Evolutionary conservation across 495 filamentous ascomycete genomes (phyloP).

Genomic region (Penicillium chermesinum): DNA sequence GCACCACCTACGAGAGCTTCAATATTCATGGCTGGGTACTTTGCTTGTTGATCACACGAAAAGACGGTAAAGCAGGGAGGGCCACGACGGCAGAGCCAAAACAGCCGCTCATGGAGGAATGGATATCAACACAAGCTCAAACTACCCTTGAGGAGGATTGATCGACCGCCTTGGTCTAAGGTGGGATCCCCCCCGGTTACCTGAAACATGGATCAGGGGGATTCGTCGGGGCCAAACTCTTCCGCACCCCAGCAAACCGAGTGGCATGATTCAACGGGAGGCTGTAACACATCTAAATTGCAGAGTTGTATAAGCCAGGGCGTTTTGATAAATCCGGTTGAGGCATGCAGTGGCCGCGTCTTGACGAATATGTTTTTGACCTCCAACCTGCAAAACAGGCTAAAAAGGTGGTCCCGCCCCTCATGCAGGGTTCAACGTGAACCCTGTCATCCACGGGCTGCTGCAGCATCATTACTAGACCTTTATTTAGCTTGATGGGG

Average conservation of each 20-base stretch:
- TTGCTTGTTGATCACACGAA: conserved; percentile 82
- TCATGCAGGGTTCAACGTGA: not conserved
- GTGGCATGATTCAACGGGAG: conserved; percentile 10
- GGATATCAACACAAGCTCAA: conserved; percentile 69
- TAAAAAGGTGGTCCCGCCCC: too few species aligned
- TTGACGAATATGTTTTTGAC: too few species aligned
- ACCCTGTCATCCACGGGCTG: conserved; percentile 5
- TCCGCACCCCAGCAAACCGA: conserved; percentile 7
- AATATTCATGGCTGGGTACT: conserved; percentile 88
- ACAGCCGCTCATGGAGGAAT: conserved; percentile 87
- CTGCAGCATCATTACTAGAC: too few species aligned
- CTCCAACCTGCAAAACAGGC: too few species aligned
- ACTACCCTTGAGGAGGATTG: conserved; percentile 43
- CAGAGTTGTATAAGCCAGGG: conserved; percentile 6
- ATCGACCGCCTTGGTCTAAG: conserved; percentile 1
- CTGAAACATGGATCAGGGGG: conserved; percentile 1
- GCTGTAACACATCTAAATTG: conserved; percentile 18
- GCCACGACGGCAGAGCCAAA: conserved; percentile 33
- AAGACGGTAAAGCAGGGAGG: conserved; percentile 39
- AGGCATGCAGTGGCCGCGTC: not conserved
- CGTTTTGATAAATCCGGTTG: not conserved
- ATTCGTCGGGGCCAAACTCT: conserved; percentile 9
- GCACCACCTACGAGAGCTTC: conserved; percentile 90
- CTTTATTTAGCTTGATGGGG: too few species aligned
- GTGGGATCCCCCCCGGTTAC: not conserved